phyloP scores from a whole-genome alignment of 192 early-diverging fungal species.

The Neocallimastix lanati region DNA sequence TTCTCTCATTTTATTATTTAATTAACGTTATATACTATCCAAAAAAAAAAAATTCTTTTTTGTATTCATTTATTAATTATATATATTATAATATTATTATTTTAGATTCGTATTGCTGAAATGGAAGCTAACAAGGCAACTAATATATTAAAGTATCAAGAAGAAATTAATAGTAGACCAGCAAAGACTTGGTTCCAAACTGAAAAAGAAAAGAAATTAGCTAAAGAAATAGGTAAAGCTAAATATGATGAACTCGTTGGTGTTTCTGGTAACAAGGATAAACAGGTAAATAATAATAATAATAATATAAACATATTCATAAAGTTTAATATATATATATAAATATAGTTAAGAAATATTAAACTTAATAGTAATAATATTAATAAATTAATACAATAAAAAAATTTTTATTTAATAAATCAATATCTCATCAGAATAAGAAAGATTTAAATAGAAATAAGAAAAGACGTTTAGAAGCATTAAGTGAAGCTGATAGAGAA shows the following conservation, averaged over 20 bases:
- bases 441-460: background rate
- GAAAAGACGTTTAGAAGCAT: background rate
- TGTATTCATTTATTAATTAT: too few species aligned
- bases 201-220: constrained; percentile 45
- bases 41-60: too few species aligned
- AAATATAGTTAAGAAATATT: too few species aligned
- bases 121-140: constrained; percentile 75
- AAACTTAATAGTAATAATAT: too few species aligned
- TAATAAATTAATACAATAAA: too few species aligned
- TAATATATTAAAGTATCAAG: constrained; percentile 64
- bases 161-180: constrained; percentile 78
- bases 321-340: too few species aligned
- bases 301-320: background rate
- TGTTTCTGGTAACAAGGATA: background rate
- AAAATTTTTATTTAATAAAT: too few species aligned
- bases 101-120: constrained; percentile 53
- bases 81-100: too few species aligned
- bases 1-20: too few species aligned
- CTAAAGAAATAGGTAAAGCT: constrained; percentile 20
- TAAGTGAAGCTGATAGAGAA: background rate
- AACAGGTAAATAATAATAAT: background rate
- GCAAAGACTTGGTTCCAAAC: constrained; percentile 90
- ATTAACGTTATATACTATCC: too few species aligned
- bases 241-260: background rate
- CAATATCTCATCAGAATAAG: too few species aligned